Percentiles rank a stretch among this genome's conserved stretches.
Evolutionary conservation across 2,329 filamentous ascomycete species (phyloP).

Genomic region (Didymella segeticola): DNA sequence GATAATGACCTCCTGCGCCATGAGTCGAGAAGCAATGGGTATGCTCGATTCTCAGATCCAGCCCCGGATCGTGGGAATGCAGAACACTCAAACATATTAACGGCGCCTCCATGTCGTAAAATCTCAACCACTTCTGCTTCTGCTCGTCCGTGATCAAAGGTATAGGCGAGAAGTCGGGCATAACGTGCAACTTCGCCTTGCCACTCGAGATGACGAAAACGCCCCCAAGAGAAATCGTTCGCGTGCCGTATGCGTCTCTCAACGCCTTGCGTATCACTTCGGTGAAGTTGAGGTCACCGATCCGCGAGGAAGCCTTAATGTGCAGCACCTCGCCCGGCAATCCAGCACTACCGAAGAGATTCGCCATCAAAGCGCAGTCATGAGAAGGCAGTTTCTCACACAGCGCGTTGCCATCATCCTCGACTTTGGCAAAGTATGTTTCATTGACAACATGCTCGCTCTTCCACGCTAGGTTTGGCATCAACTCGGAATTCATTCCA

Average conservation of each 20-base stretch:
- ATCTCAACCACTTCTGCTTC: slow-evolving; percentile 22
- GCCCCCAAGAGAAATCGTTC: slow-evolving; percentile 22
- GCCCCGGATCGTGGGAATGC: slow-evolving; percentile 47
- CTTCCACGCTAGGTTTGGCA: slow-evolving; percentile 21
- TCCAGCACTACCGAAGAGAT: slow-evolving; percentile 22
- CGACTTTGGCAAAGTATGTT: slow-evolving; percentile 19
- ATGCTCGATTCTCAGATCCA: slow-evolving; percentile 56
- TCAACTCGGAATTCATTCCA: slow-evolving; percentile 24
- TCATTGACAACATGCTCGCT: slow-evolving; percentile 6
- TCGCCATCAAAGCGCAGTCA: slow-evolving; percentile 27
- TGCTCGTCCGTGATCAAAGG: slow-evolving; percentile 14
- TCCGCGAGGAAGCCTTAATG: slow-evolving; percentile 19
- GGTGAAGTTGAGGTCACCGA: slow-evolving; percentile 21
- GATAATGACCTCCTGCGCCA: slow-evolving; percentile 55
- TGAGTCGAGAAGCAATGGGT: slow-evolving; percentile 54
- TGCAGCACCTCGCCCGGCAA: slow-evolving; percentile 19
- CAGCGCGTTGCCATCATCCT: slow-evolving; percentile 3
- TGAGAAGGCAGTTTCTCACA: slow-evolving; percentile 18
- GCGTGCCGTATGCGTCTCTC: slow-evolving; percentile 7
- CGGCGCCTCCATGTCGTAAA: slow-evolving; percentile 22
- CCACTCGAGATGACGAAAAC: slow-evolving; percentile 22
- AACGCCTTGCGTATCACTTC: slow-evolving; percentile 22
- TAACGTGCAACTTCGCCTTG: slow-evolving; percentile 20
- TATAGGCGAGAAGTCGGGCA: slow-evolving; percentile 24
- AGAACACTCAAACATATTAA: slow-evolving; percentile 24